These are phyloP conservation scores for Gynostemma pentaphyllum DNA, from an alignment of 306 rosid genomes.

Conservation along the genomic window DNA sequence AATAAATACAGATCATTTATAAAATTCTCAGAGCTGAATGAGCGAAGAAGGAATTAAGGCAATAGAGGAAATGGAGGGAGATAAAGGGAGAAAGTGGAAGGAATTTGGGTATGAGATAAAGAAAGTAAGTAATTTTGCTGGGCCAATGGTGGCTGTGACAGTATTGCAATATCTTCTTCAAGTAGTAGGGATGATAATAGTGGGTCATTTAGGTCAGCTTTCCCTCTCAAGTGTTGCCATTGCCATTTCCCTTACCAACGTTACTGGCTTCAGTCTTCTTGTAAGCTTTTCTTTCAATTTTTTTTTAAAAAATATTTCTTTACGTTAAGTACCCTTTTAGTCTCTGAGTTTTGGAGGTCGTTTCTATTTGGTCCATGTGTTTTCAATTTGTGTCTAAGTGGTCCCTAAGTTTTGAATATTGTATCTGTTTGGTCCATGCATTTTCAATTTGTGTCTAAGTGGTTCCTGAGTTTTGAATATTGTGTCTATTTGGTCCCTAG, in stretches of 20 bases:
- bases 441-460: neutral
- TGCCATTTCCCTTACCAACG: conserved; percentile 4
- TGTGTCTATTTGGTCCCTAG: too few species aligned
- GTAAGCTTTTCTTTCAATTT: neutral
- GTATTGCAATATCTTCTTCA: conserved; percentile 1
- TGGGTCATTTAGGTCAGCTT: neutral
- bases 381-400: too few species aligned
- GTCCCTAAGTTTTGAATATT: too few species aligned
- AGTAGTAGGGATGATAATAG: neutral
- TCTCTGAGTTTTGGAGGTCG: too few species aligned
- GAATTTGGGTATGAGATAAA: neutral
- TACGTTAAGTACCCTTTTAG: too few species aligned
- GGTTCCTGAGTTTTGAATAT: too few species aligned
- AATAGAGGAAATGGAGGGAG: neutral
- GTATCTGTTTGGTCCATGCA: neutral
- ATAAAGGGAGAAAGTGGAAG: neutral
- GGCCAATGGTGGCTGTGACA: conserved; percentile 2
- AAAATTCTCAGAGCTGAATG: too few species aligned
- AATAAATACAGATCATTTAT: too few species aligned
- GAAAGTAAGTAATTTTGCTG: neutral
- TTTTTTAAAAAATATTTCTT: neutral
- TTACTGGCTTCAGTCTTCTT: neutral
- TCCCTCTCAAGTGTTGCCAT: conserved; percentile 8
- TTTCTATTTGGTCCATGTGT: too few species aligned
- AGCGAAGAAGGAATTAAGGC: too few species aligned